Conservation (phyloP, 306 rosid genomes). For the Erythrophleum fordii region DNA sequence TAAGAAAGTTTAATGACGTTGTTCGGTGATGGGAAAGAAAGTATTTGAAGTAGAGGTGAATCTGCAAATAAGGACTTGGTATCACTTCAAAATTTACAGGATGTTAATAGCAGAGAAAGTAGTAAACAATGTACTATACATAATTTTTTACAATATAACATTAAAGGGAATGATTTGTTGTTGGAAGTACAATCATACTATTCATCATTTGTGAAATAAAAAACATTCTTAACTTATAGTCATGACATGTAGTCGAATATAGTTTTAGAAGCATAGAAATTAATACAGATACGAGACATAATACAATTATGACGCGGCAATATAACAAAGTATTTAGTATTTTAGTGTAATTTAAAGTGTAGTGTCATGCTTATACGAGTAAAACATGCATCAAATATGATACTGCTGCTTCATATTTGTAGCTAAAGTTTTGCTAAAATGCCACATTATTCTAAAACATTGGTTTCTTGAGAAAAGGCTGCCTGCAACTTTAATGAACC, state of each 20-base stretch:
- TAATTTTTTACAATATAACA: neutral
- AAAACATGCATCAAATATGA: neutral
- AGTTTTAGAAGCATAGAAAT: neutral
- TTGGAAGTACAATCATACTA: neutral
- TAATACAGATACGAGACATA: neutral
- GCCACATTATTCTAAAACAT: slow-evolving; percentile 16
- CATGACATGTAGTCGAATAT: neutral
- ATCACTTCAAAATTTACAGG: neutral
- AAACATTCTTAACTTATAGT: neutral
- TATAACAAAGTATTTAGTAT: neutral
- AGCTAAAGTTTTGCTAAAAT: neutral
- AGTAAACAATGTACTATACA: neutral
- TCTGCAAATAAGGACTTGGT: neutral
- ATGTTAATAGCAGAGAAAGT: neutral
- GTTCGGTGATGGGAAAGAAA: neutral
- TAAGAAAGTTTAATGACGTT: neutral
- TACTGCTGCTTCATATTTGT: neutral
- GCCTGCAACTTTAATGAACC: neutral
- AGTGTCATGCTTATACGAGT: neutral
- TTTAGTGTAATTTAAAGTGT: neutral
- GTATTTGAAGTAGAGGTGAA: neutral
- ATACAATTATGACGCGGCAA: neutral
- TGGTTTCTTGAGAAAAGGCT: neutral
- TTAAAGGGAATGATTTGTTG: neutral
- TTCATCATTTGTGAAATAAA: neutral